Evolutionary conservation across 495 filamentous ascomycete genomes (phyloP).

Genomic region (Acidomyces sp.): DNA sequence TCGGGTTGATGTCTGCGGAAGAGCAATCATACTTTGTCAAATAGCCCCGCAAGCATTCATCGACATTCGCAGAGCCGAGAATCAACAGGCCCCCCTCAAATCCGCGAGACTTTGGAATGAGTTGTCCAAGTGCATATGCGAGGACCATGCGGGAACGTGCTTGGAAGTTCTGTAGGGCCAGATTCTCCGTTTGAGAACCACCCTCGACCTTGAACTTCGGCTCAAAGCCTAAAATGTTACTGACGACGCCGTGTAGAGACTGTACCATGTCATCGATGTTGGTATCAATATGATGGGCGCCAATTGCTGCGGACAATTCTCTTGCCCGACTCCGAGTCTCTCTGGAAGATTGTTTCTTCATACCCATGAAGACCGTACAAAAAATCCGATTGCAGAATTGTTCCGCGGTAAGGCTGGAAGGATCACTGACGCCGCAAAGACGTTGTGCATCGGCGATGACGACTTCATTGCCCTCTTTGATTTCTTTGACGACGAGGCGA

Average conservation of each 20-base stretch:
- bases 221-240: constrained; percentile 38
- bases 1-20: constrained; percentile 33
- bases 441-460: constrained; percentile 58
- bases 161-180: constrained; percentile 73
- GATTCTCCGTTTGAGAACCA: constrained; percentile 45
- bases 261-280: constrained; percentile 59
- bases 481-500: constrained; percentile 53
- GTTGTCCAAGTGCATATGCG: constrained; percentile 59
- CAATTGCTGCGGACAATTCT: constrained; percentile 54
- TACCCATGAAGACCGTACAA: constrained; percentile 74
- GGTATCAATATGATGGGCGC: constrained; percentile 59
- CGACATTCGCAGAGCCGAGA: constrained; percentile 48
- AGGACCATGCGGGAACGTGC: constrained; percentile 70
- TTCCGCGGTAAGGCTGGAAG: constrained; percentile 27
- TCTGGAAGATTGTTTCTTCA: constrained; percentile 48
- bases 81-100: constrained; percentile 48
- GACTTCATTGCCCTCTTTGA: constrained; percentile 48
- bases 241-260: constrained; percentile 42
- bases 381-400: constrained; percentile 45
- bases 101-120: constrained; percentile 46
- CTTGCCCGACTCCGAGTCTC: constrained; percentile 64
- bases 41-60: constrained; percentile 49
- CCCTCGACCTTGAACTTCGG: constrained; percentile 60
- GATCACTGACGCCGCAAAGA: constrained; percentile 45
- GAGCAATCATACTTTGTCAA: constrained; percentile 58